Evolutionary conservation across 2,329 filamentous ascomycete species (phyloP), one percentile per base, ranked within the genome.

Genomic region (Macroventuria anomochaeta): DNA sequence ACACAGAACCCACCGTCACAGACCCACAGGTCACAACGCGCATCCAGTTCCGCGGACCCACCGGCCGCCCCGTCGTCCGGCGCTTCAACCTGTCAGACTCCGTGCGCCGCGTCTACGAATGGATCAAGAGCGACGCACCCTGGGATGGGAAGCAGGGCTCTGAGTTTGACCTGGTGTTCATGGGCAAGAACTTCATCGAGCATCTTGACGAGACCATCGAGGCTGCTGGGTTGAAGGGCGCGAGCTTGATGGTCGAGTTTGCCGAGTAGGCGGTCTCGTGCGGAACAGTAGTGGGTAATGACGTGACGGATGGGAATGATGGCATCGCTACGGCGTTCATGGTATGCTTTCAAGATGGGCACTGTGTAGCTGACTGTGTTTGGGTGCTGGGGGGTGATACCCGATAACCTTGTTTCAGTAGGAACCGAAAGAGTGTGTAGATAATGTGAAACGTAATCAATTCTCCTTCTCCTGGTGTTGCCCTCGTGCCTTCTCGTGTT

Each of bases 231-330:
- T 76, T 99, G 65, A 96, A 95, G 80, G 93, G 96, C 69, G 92
- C 89, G 3, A 96, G 92, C 0, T 88, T 99, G 7, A 97, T 97
- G 91, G 88, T 99, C 63, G 95, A 97, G 74, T 96, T 92, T 69
- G 53, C 70, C 10, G 71, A 73, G 36, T 64, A 60, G n/a, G 28
- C 8, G 7, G 6, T 36, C 5, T 12, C 32, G n/a, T 2, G 8
- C 7, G 12, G 20, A 18, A 5, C 5, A n/a, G 32, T 17, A 8
- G 39, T 26, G 18, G 33, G 26, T n/a, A 38, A 20, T 28, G n/a
- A n/a, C 7, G 7, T 18, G 20, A 21, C 12, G 8, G 29, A 46
- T 31, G n/a, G n/a, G n/a, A n/a, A n/a, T 17, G 23, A 39, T 40
- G 23, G 51, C 43, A 48, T 53, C 44, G 39, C 43, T 34, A 33